Evolutionary conservation across 495 filamentous ascomycete species (phyloP).

Genomic region (Oleoguttula mirabilis): DNA sequence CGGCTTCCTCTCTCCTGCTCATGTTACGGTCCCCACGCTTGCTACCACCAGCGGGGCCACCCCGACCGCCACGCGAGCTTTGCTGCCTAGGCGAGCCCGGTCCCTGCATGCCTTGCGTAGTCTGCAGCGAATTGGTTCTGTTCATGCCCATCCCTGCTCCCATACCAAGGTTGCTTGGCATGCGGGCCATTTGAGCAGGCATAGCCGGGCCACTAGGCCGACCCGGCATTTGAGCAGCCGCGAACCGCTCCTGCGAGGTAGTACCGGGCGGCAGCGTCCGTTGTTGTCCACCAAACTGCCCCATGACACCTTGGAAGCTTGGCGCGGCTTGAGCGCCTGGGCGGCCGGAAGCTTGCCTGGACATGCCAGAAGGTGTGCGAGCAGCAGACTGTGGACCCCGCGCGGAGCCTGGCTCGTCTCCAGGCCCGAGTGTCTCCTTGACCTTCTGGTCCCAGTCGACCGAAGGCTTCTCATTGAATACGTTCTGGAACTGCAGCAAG

Average conservation of each 20-base stretch:
- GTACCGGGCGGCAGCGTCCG: conserved; percentile 54
- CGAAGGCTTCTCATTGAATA: conserved; percentile 91
- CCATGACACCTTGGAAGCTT: conserved; percentile 51
- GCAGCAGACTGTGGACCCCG: conserved; percentile 40
- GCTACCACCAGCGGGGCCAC: conserved; percentile 34
- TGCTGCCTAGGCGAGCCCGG: conserved; percentile 37
- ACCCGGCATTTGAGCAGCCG: conserved; percentile 38
- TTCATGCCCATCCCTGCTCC: conserved; percentile 27
- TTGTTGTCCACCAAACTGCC: conserved; percentile 43
- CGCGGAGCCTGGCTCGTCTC: conserved; percentile 59
- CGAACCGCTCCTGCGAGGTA: conserved; percentile 53
- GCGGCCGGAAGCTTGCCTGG: conserved; percentile 37
- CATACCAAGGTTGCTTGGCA: conserved; percentile 22
- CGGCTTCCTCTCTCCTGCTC: conserved; percentile 45
- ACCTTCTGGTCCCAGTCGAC: conserved; percentile 78
- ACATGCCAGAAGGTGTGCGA: conserved; percentile 43
- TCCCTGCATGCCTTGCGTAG: conserved; percentile 32
- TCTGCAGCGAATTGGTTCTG: conserved; percentile 44
- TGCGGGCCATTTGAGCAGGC: conserved; percentile 36
- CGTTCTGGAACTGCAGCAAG: conserved; percentile 88
- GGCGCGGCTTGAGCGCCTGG: conserved; percentile 26
- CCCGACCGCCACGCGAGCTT: conserved; percentile 46
- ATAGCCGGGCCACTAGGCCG: conserved; percentile 46
- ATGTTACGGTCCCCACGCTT: conserved; percentile 40
- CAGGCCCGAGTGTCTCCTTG: conserved; percentile 56